phyloP scores from a whole-genome alignment of 2,329 filamentous ascomycete species.

The Elsinoe necatrix region DNA sequence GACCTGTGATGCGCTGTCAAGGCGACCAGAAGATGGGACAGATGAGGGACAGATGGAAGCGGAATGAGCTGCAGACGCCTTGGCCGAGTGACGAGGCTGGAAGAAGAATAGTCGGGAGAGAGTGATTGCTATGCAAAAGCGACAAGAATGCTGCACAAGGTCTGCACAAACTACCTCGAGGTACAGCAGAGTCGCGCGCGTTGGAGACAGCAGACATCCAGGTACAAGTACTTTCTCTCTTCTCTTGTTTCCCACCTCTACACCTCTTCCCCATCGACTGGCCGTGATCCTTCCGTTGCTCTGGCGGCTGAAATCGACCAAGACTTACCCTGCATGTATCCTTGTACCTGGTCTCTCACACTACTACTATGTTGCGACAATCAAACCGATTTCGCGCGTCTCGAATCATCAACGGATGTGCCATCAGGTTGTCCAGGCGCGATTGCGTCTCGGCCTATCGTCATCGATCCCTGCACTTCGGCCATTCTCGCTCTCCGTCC shows the following conservation, averaged over 20 bases:
- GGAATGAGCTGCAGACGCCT: slow-evolving; percentile 7
- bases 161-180: no score
- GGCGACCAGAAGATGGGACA: slow-evolving; percentile 6
- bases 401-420: neutral
- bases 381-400: slow-evolving; percentile 10
- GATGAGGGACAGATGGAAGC: neutral
- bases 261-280: slow-evolving; percentile 1
- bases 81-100: neutral
- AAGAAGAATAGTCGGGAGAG: neutral
- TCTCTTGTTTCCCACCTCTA: neutral
- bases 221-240: neutral
- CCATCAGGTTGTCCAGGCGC: neutral
- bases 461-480: slow-evolving; percentile 5
- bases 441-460: neutral
- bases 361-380: no score
- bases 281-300: neutral
- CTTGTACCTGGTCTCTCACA: neutral
- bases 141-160: no score
- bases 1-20: slow-evolving; percentile 11
- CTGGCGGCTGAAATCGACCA: slow-evolving; percentile 7
- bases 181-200: neutral
- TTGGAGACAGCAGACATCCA: neutral
- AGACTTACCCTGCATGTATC: slow-evolving; percentile 5
- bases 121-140: neutral
- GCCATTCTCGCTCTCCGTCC: neutral